Conservation (phyloP, 805 yeast species). For the Yamadazyma nakazawae region DNA sequence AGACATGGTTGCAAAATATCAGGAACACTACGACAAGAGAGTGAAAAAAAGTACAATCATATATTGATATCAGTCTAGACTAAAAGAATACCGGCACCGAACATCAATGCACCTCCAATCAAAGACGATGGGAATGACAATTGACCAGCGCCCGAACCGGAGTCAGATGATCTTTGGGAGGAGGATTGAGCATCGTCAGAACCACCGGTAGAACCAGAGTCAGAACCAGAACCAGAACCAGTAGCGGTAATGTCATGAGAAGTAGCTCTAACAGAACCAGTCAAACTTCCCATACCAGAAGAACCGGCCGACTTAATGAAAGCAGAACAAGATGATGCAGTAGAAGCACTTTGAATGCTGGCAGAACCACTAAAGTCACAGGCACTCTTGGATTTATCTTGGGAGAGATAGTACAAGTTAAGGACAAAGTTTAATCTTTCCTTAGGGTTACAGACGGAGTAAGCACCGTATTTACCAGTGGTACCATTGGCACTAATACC, state of each 20-base stretch:
- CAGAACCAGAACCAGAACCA: constrained; percentile 22
- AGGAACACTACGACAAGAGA: no score
- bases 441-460: constrained; percentile 35
- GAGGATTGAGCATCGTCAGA: constrained; percentile 10
- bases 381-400: constrained; percentile 24
- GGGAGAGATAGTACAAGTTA: constrained; percentile 34
- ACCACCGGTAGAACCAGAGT: constrained; percentile 15
- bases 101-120: constrained; percentile 12
- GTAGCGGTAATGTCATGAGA: constrained; percentile 20
- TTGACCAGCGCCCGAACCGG: constrained; percentile 12
- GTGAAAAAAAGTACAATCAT: neutral
- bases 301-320: constrained; percentile 64
- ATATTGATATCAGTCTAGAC: constrained; percentile 5
- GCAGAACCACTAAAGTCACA: constrained; percentile 43
- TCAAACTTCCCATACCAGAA: constrained; percentile 61
- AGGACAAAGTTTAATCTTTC: constrained; percentile 38
- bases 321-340: constrained; percentile 51
- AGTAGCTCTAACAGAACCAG: constrained; percentile 26
- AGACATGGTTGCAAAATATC: no score
- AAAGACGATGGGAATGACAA: constrained; percentile 9
- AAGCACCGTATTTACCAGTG: constrained; percentile 40
- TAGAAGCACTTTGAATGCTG: constrained; percentile 25
- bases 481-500: constrained; percentile 39
- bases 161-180: constrained; percentile 8
- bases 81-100: constrained; percentile 14